Base-by-base conservation (phyloP, 371 early-diverging fungal species). In the Funneliformis caledonium region DNA sequence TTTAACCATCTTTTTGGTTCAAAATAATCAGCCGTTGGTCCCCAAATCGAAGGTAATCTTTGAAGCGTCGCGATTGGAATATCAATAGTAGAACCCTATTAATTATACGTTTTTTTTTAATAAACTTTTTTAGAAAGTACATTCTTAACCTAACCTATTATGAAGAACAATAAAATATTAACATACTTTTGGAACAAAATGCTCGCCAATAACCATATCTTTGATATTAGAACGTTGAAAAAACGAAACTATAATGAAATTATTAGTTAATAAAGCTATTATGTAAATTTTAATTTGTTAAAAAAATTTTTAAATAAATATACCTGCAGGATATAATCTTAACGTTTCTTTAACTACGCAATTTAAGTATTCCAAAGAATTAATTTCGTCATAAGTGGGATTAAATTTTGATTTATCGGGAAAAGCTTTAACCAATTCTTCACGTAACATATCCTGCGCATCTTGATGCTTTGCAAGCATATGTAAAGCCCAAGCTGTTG, bases 401-500 rank as follows among this genome's bases (percentile, higher is more conserved):
- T n/a, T n/a, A n/a, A n/a, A n/a, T n/a, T n/a, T n/a, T n/a, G n/a
- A n/a, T n/a, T n/a, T n/a, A n/a, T n/a, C n/a, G n/a, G n/a, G n/a
- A n/a, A n/a, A n/a, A n/a, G n/a, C n/a, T n/a, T n/a, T n/a, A n/a
- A n/a, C n/a, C n/a, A n/a, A n/a, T n/a, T n/a, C n/a, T n/a, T 61
- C 62, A 22, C 62, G n/a, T 19, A 61, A 26, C 7, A 22, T 14
- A 26, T 61, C 26, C n/a, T 61, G 62, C 80, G 8, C 62, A 6
- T 61, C 62, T 2, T 16, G 62, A 26, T 61, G 62, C 19, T 61
- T 10, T 19, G 62, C 26, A 61, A 61, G 62, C n/a, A 61, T n/a
- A n/a, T 61, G 64, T 12, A 85, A 80, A 80, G 83, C 80, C 85
- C 85, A 85, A 11, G 82, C 81, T 14, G 81, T 70, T 1, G 83